phyloP scores from a whole-genome alignment of 345 rosid genomes.

The Limnanthes douglasii region DNA sequence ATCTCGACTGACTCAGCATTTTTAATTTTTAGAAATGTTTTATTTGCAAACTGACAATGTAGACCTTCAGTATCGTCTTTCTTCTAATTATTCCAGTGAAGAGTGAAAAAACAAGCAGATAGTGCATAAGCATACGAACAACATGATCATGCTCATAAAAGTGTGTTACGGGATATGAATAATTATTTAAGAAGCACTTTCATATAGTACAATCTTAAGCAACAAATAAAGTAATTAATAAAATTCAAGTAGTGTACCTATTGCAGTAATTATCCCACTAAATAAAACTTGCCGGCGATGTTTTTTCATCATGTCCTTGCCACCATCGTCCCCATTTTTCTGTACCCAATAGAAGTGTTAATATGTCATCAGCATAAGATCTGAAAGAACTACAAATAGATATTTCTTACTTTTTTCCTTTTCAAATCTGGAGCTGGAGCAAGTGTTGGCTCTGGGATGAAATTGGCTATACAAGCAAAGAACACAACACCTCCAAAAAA shows the following conservation, averaged over 20 bases:
- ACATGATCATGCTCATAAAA: too few relatives aligned
- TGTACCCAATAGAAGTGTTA: slow-evolving; percentile 24
- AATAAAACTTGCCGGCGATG: slow-evolving; percentile 80
- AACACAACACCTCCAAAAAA: slow-evolving; percentile 88
- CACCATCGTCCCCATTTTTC: slow-evolving; percentile 57
- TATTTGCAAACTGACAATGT: too few relatives aligned
- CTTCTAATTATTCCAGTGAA: too few relatives aligned
- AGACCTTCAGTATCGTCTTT: too few relatives aligned
- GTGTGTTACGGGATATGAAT: too few relatives aligned
- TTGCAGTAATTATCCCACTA: slow-evolving; percentile 87
- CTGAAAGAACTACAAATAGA: slow-evolving; percentile 1
- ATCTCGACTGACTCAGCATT: too few relatives aligned
- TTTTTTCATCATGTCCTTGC: slow-evolving; percentile 77
- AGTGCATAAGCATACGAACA: too few relatives aligned
- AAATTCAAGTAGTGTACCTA: slow-evolving; percentile 57
- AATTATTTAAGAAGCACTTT: too few relatives aligned
- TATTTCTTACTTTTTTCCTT: slow-evolving; percentile 48
- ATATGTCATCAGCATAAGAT: slow-evolving; percentile 10
- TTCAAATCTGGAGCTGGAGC: slow-evolving; percentile 43
- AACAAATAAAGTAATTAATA: too few relatives aligned
- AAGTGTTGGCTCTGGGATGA: slow-evolving; percentile 83
- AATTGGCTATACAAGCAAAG: slow-evolving; percentile 66
- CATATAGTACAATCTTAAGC: too few relatives aligned
- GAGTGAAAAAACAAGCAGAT: too few relatives aligned
- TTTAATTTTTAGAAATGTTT: too few relatives aligned